A percentile compares a stretch with the other conserved stretches of the same genome.
These are phyloP conservation scores for Dothideomycetes sp. DNA, from an alignment of 2,329 filamentous ascomycete species.

Conservation along the genomic window DNA sequence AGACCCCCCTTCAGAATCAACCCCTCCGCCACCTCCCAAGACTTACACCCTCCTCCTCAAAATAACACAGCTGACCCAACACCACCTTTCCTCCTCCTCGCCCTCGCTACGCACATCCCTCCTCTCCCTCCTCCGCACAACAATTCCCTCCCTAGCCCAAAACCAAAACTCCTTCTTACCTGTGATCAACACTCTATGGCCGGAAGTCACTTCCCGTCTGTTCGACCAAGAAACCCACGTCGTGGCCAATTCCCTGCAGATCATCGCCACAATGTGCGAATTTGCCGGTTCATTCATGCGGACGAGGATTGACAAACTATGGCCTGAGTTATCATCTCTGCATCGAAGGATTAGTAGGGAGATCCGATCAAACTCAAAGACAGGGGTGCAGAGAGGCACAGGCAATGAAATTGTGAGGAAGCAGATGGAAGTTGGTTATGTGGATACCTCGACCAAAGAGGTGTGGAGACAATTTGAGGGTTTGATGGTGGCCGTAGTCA, in stretches of 20 bases:
- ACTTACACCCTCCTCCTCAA: slow-evolving; percentile 73
- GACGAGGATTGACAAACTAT: slow-evolving; percentile 65
- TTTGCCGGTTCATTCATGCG: slow-evolving; percentile 73
- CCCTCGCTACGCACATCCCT: slow-evolving; percentile 69
- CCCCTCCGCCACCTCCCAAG: slow-evolving; percentile 54
- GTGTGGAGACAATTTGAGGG: slow-evolving; percentile 55
- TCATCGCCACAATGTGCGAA: slow-evolving; percentile 59
- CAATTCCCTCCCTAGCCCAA: slow-evolving; percentile 59
- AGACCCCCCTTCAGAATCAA: slow-evolving; percentile 19
- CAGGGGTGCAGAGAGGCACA: background rate
- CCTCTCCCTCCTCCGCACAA: slow-evolving; percentile 64
- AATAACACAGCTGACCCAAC: slow-evolving; percentile 75
- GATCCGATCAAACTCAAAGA: too few relatives aligned
- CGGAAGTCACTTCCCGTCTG: slow-evolving; percentile 61
- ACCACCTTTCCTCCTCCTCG: slow-evolving; percentile 81
- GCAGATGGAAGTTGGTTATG: slow-evolving; percentile 1
- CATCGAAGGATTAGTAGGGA: slow-evolving; percentile 14
- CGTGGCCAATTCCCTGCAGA: slow-evolving; percentile 58
- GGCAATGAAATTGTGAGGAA: background rate
- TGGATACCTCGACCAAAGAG: slow-evolving; percentile 46
- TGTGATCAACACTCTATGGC: slow-evolving; percentile 84
- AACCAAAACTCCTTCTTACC: slow-evolving; percentile 82
- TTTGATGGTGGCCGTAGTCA: slow-evolving; percentile 53
- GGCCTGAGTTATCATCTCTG: slow-evolving; percentile 35
- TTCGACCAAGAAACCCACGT: slow-evolving; percentile 61